phyloP scores from a whole-genome alignment of 2,329 filamentous ascomycete species.

The Microdochium bolleyi region DNA sequence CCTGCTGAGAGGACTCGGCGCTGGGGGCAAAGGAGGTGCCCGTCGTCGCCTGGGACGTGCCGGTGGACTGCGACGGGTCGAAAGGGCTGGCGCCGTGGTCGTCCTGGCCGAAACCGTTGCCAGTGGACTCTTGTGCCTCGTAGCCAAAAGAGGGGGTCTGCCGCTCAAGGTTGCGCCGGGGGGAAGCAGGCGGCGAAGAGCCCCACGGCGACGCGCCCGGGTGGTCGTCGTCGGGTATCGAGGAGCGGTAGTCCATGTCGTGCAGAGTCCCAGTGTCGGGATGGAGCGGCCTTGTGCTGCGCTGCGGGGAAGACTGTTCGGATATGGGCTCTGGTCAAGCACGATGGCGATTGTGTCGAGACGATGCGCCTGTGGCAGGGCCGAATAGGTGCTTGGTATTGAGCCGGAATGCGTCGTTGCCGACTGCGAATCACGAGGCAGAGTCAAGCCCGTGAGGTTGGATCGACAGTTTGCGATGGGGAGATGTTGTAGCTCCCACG shows the following conservation, averaged over 20 bases:
- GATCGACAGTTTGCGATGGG: no score
- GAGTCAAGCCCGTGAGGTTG: no score
- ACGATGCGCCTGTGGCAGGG: no score
- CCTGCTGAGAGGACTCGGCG: constrained; percentile 12
- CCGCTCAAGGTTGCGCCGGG: constrained; percentile 26
- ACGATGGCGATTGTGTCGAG: no score
- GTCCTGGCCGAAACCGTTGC: constrained; percentile 32
- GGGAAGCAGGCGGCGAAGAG: constrained; percentile 42
- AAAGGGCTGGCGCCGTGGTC: constrained; percentile 29
- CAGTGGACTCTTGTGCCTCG: constrained; percentile 25
- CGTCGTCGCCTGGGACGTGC: constrained; percentile 9
- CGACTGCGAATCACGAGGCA: no score
- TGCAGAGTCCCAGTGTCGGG: not conserved
- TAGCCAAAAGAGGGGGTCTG: constrained; percentile 37
- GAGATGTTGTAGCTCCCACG: no score
- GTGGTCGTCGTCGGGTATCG: constrained; percentile 47
- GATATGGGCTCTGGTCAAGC: no score
- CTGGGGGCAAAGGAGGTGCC: constrained; percentile 4
- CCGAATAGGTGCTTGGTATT: no score
- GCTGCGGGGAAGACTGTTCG: not conserved
- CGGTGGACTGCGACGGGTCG: constrained; percentile 20
- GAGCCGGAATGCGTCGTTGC: no score
- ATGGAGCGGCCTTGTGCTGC: not conserved
- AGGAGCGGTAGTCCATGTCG: constrained; percentile 51
- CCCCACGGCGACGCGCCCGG: constrained; percentile 49